Percentiles rank a stretch among this genome's conserved stretches.
phyloP scores from a whole-genome alignment of 2,329 filamentous ascomycete species.

The Sporothrix brasiliensis region DNA sequence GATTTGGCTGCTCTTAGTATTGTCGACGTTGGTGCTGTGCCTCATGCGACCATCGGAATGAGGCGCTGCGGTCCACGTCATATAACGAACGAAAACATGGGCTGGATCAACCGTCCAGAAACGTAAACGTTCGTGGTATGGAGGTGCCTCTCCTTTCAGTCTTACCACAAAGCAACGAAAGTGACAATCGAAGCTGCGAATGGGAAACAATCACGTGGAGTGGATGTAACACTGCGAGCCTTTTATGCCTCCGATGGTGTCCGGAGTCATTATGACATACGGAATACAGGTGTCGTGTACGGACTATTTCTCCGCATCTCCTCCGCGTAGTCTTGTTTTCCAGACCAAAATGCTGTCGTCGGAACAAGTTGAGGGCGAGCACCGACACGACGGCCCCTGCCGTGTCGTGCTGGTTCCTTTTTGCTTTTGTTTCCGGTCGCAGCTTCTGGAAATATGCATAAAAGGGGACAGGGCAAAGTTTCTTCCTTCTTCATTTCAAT shows the following conservation, averaged over 20 bases:
- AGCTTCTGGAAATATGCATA: conserved; percentile 1
- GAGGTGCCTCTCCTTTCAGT: background rate
- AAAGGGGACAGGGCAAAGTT: background rate
- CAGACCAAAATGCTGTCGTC: background rate
- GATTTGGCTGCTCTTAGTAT: too few relatives aligned
- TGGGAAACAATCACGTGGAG: background rate
- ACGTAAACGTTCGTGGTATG: too few relatives aligned
- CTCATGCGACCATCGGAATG: too few relatives aligned
- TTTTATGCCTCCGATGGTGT: background rate
- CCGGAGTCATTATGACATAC: background rate
- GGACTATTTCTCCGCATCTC: background rate
- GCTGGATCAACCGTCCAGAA: too few relatives aligned
- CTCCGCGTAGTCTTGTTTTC: background rate
- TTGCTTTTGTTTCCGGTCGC: background rate
- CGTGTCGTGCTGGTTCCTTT: conserved; percentile 8
- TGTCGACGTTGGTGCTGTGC: too few relatives aligned
- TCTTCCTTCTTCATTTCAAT: background rate
- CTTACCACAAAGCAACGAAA: background rate
- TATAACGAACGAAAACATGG: too few relatives aligned
- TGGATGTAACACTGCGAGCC: background rate
- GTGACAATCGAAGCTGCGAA: background rate
- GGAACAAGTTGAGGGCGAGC: conserved; percentile 13
- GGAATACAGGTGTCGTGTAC: too few relatives aligned
- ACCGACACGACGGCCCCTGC: conserved; percentile 12
- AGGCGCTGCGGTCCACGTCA: too few relatives aligned